A percentile compares a stretch with the other conserved stretches of the same genome.
Evolutionary conservation across 257 asterid genomes (phyloP).

Genomic region (Lantana camara): DNA sequence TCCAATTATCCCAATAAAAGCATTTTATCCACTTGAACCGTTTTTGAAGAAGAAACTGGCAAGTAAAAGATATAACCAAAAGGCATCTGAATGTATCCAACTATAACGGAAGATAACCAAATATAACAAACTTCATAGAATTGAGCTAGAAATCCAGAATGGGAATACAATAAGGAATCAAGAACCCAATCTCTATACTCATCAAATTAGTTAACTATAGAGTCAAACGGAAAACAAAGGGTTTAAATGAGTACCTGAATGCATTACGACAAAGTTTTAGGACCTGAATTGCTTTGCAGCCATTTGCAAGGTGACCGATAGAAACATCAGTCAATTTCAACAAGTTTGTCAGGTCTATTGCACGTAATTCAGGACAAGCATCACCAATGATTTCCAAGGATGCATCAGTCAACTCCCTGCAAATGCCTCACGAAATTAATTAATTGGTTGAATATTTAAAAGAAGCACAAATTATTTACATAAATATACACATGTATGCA

Average conservation of each 20-base stretch:
- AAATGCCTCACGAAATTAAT: conserved; percentile 16
- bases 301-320: conserved; percentile 80
- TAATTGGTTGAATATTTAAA: conserved; percentile 8
- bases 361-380: conserved; percentile 55
- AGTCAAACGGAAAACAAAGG: neutral
- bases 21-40: neutral
- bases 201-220: conserved; percentile 10
- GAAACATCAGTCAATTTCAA: conserved; percentile 76
- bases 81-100: neutral
- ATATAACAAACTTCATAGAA: neutral
- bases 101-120: neutral
- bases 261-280: conserved; percentile 65
- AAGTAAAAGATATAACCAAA: neutral
- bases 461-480: conserved; percentile 1
- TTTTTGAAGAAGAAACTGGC: too few relatives aligned
- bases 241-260: conserved; percentile 57
- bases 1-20: neutral
- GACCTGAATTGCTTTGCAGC: conserved; percentile 62
- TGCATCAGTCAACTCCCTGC: conserved; percentile 75
- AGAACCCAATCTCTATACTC: conserved; percentile 4
- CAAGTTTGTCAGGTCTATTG: conserved; percentile 68
- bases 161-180: neutral
- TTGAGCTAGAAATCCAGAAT: neutral
- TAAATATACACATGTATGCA: neutral
- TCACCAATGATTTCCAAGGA: conserved; percentile 66